These are phyloP conservation scores for Populus pruinosa DNA, from an alignment of 345 rosid species.

Conservation along the genomic window DNA sequence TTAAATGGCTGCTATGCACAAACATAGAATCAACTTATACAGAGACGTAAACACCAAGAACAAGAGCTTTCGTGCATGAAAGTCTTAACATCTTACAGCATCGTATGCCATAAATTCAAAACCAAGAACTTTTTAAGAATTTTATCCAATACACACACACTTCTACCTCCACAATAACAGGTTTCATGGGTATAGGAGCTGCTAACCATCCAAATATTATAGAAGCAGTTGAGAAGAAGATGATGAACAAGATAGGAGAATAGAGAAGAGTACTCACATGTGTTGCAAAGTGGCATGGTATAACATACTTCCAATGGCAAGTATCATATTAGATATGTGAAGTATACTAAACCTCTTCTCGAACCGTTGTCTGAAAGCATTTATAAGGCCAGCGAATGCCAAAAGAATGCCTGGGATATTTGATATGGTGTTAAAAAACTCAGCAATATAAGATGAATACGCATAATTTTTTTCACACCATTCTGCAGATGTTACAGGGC, in stretches of 20 bases:
- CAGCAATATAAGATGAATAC: slow-evolving; percentile 79
- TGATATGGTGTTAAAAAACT: slow-evolving; percentile 81
- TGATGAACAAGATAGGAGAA: background rate
- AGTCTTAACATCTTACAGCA: background rate
- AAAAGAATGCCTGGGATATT: slow-evolving; percentile 70
- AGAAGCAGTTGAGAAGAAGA: background rate
- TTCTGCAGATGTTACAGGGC: slow-evolving; percentile 85
- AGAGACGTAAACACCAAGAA: background rate
- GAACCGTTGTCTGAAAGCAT: slow-evolving; percentile 80
- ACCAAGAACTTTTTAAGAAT: background rate
- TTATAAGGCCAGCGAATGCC: slow-evolving; percentile 78
- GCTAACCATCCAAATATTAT: background rate
- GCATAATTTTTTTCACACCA: slow-evolving; percentile 84
- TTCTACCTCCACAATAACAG: background rate
- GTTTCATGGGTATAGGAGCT: background rate
- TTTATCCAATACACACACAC: background rate
- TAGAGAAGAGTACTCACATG: slow-evolving; percentile 47
- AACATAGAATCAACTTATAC: background rate
- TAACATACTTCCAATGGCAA: slow-evolving; percentile 89
- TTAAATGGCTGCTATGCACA: background rate
- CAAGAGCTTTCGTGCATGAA: background rate
- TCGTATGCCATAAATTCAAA: background rate
- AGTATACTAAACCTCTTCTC: slow-evolving; percentile 94
- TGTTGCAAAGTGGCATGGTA: slow-evolving; percentile 79
- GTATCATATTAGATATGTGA: slow-evolving; percentile 84